Conservation (phyloP, 192 early-diverging fungal genomes). For the Blastocladiella britannica region DNA sequence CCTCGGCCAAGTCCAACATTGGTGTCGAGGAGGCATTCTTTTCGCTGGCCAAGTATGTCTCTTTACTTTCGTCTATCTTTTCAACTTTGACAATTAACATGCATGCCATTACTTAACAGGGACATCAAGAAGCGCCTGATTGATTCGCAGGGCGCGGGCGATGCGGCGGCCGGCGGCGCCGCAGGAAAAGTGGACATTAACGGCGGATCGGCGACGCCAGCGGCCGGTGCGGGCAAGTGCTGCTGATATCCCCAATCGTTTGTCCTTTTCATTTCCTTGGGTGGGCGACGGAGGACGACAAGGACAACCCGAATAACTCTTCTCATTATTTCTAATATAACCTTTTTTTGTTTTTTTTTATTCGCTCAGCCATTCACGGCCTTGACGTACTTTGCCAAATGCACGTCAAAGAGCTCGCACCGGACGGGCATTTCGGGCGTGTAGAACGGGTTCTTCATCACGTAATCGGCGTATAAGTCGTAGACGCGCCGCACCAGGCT, state of each 20-base stretch:
- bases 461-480: constrained; percentile 81
- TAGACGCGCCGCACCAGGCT: constrained; percentile 44
- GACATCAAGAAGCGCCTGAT: constrained; percentile 98
- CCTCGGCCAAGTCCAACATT: constrained; percentile 96
- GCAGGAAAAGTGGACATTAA: constrained; percentile 3
- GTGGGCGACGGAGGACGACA: too few species aligned
- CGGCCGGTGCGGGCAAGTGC: constrained; percentile 4
- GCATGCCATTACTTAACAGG: constrained; percentile 15
- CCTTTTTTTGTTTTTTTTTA: too few species aligned
- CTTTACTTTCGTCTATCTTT: constrained; percentile 2
- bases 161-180: constrained; percentile 5
- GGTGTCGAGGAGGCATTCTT: constrained; percentile 96
- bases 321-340: too few species aligned
- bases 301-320: too few species aligned
- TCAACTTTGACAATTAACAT: not conserved
- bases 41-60: constrained; percentile 56
- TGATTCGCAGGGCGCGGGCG: constrained; percentile 56
- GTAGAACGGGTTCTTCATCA: constrained; percentile 98
- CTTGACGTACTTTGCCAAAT: constrained; percentile 47
- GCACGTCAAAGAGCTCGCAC: constrained; percentile 77
- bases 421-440: constrained; percentile 97
- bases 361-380: too few species aligned
- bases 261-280: too few species aligned
- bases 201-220: not conserved
- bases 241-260: not conserved